Base-by-base conservation (phyloP, 495 filamentous ascomycete species). In the Darksidea phi region DNA sequence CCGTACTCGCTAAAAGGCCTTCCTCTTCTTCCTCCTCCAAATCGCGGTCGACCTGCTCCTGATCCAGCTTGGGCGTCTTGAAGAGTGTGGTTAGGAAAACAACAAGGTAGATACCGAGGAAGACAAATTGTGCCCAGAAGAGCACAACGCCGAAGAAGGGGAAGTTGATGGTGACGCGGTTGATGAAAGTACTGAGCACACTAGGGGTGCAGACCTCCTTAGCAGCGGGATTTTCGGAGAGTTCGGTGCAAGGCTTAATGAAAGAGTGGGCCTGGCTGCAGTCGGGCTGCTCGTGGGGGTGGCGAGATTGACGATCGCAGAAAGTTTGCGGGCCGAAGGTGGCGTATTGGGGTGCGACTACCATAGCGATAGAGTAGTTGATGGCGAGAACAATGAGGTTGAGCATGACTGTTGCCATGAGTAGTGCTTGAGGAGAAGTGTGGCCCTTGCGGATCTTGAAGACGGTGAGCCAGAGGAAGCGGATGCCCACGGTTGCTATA, bases 1-100 rank as follows among this genome's bases (percentile, higher is more conserved):
- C 85, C 5, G 89, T 93, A 63, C 82, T 88, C 1, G 88, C 88
- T 32, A 98, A 76, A 55, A 98, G 74, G 2, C 90, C 89, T 75
- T 98, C 94, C 72, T 98, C 94, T 68, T 97, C 94, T 12, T 90
- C 92, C n/a, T 85, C 89, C 77, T 96, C 89, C 18, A 89, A 85
- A 74, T 97, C 93, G 59, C 91, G 89, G 62, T 96, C 90, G 8
- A 91, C 66, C 71, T 90, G 83, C 46, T 79, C 82, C 49, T 89
- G 78, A 64, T 95, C 79, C 32, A 95, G 70, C 67, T 80, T 84
- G 1, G 93, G 91, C 8, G 90, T 86, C 25, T 88, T 84, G 76
- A 98, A 83, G 0, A 97, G 74, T 1, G 86, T 83, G 1, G 84
- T 86, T 34, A 89, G 41, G 61, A 92, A 85, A 26, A 94, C 82